Conservation (phyloP, 2,329 filamentous ascomycete species). For the Mycocentrospora acerina region DNA sequence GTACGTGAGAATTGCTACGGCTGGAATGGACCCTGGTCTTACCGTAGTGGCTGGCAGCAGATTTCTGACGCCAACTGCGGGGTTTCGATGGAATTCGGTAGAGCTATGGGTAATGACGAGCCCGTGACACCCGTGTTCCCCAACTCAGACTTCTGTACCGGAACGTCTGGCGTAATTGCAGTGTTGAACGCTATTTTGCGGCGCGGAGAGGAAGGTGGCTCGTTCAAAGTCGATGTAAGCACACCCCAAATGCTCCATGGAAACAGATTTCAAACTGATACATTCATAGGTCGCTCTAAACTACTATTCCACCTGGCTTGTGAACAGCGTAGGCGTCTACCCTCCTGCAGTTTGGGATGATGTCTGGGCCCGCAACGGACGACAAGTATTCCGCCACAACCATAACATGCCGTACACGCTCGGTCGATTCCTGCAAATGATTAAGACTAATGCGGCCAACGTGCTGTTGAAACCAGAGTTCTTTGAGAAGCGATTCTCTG, state of each 20-base stretch:
- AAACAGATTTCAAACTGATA: too few species aligned
- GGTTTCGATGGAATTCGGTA: conserved; percentile 50
- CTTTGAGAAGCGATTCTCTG: conserved; percentile 48
- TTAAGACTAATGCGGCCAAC: conserved; percentile 42
- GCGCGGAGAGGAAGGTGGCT: conserved; percentile 44
- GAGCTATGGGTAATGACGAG: conserved; percentile 50
- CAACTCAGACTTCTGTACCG: conserved; percentile 51
- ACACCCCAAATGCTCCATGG: too few species aligned
- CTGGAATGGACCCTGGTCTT: conserved; percentile 51
- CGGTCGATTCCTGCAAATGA: conserved; percentile 45
- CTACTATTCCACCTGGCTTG: conserved; percentile 42
- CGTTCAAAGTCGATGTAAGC: conserved; percentile 47
- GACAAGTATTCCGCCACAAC: conserved; percentile 54
- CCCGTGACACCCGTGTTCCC: conserved; percentile 49
- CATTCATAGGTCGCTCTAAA: conserved; percentile 40
- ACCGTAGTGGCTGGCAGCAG: conserved; percentile 56
- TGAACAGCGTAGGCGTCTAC: conserved; percentile 36
- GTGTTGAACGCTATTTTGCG: conserved; percentile 48
- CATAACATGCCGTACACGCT: conserved; percentile 50
- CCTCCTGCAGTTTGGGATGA: conserved; percentile 50
- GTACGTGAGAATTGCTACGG: conserved; percentile 58
- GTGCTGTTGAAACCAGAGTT: conserved; percentile 51
- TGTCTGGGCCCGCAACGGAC: conserved; percentile 50
- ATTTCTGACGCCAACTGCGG: conserved; percentile 52
- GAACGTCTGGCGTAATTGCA: conserved; percentile 44